Evolutionary conservation across 2,329 filamentous ascomycete species (phyloP), one percentile per base, ranked within the genome.

Genomic region (Apiospora rasikravindrae): DNA sequence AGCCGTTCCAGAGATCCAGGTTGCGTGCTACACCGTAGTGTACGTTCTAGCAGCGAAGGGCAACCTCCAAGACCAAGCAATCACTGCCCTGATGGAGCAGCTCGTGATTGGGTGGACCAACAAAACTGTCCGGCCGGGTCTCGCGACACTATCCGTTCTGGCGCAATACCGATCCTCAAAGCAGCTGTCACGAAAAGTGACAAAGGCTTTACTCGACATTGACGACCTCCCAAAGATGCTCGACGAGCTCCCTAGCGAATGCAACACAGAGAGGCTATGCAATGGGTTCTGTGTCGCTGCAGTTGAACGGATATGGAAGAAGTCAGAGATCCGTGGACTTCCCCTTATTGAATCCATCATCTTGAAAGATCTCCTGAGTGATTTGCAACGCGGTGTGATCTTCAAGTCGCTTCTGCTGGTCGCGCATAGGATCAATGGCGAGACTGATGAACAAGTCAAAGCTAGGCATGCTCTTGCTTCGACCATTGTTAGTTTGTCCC

Each of bases 11-110:
- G 94, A 96, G 74, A 85, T 98, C 57, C 93, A 95, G 75, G 89
- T 97, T 73, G 95, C 93, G 22, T 95, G 93, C 72, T 98, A 98
- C 81, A 98, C 98, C 93, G 91, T 98, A 26, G 88, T 95, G 71
- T 90, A 94, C 8, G 91, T 98, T 68, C 88, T 98, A 74, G 95
- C 94, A 8, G 91, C 94, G 68, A 98, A 98, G 82, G 91, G 93
- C 0, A 88, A 89, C 67, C 87, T 98, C 19, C 90, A 93, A 67
- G 95, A 98, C 77, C 89, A 89, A 71, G 89, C 95, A 2, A 86
- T 98, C n/a, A 91, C 93, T 70, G 91, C 92, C 1, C 88, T 99
- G 78, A 97, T 98, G 94, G 94, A 97, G 77, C 94, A 95, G 74
- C 89, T 98, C 45, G 92, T 93, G 11, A 84, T 88, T 40, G 94